Conservation (phyloP, 495 filamentous ascomycete genomes). For the Aspergillus ostianus region DNA sequence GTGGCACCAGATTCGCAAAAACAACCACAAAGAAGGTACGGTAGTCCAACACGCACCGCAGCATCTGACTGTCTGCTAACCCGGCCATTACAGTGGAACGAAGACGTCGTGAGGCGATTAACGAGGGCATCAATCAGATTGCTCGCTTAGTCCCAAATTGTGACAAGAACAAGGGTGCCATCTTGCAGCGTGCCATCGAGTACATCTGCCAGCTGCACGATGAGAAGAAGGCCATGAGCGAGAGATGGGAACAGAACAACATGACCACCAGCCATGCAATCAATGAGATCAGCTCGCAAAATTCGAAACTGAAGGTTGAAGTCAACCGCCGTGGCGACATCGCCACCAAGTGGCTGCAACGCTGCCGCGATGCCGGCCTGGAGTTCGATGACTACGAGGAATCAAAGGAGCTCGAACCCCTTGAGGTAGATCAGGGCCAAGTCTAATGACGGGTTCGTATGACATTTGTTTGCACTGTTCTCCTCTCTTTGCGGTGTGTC, state of each 20-base stretch:
- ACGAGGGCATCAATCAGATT: slow-evolving; percentile 98
- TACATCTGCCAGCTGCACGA: slow-evolving; percentile 95
- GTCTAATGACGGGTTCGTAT: slow-evolving; percentile 12
- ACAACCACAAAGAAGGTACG: slow-evolving; percentile 98
- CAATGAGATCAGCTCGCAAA: slow-evolving; percentile 78
- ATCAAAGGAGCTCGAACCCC: slow-evolving; percentile 38
- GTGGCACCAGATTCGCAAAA: slow-evolving; percentile 96
- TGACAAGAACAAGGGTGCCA: slow-evolving; percentile 98
- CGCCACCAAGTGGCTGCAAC: slow-evolving; percentile 73
- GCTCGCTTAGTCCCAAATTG: slow-evolving; percentile 97
- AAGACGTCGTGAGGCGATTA: slow-evolving; percentile 96
- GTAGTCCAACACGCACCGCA: slow-evolving; percentile 2
- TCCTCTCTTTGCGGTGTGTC: slow-evolving; percentile 13
- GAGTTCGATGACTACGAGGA: slow-evolving; percentile 51
- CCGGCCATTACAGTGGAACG: slow-evolving; percentile 71
- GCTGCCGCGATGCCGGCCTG: slow-evolving; percentile 73
- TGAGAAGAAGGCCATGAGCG: slow-evolving; percentile 87
- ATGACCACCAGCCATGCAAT: slow-evolving; percentile 94
- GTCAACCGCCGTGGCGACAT: slow-evolving; percentile 53
- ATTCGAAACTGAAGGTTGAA: slow-evolving; percentile 87
- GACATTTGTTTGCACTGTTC: slow-evolving; percentile 6
- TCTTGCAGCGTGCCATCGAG: slow-evolving; percentile 87
- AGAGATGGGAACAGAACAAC: slow-evolving; percentile 97
- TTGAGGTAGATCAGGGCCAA: slow-evolving; percentile 39
- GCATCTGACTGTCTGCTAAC: slow-evolving; percentile 5